Base-by-base conservation (phyloP, 768 basidiomycete species). In the Boletus subcaerulescens region DNA sequence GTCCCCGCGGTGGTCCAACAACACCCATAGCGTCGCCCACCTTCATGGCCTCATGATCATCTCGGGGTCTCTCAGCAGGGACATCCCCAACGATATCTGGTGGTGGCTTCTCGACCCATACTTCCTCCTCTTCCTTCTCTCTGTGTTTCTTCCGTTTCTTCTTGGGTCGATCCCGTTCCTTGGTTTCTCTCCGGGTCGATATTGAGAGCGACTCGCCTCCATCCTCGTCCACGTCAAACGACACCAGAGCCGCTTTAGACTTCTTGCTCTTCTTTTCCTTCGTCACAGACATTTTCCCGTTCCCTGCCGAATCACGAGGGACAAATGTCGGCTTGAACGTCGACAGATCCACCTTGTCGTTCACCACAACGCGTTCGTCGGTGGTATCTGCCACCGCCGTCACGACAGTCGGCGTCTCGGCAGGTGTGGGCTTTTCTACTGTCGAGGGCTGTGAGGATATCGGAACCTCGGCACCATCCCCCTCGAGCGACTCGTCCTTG, bases 241-340 rank as follows among this genome's bases (percentile, higher is more conserved):
- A 91, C 33, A 94, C 79, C 9, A 91, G 75, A 5, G 80, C 71
- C 4, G 50, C 66, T 53, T 78, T 79, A 56, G 73, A 61, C 60
- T 82, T 79, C 64, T 84, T 79, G 56, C 70, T 71, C 56, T 74
- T 74, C 49, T 78, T 76, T 50, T 80, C 76, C 65, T 81, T 84
- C 38, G 72, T 69, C 49, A 69, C 68, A 17, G 65, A 58, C 45
- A 75, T 76, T 63, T 81, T 73, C 46, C 72, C 74, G 50, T 74
- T 73, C 33, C 67, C 64, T 48, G 79, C 79, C 2, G 68, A 54
- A 18, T 72, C 73, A 9, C 75, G 72, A 7, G 86, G 84, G 9
- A 91, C 83, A 67, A 98, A 98, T 0, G 86, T 90, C 1, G 95
- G 95, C 63, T 87, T 91, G 78, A 96, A 98, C 0, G 86, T 84